These are phyloP conservation scores for Nemania sp. DNA, from an alignment of 2,329 filamentous ascomycete species.

Conservation along the genomic window DNA sequence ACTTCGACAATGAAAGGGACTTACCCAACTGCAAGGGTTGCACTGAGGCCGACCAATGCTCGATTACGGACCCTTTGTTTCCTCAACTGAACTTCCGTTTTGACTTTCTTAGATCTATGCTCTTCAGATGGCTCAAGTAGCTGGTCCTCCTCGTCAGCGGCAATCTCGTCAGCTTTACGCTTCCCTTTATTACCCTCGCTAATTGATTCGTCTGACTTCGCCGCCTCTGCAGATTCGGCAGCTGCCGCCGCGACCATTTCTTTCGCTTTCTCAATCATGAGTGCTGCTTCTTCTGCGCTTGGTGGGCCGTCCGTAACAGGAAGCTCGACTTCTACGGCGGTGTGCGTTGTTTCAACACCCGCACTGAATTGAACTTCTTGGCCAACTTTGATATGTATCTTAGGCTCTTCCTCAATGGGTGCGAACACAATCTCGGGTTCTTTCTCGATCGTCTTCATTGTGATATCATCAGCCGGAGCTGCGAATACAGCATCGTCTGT, in stretches of 20 bases:
- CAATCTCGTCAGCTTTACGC: conserved; percentile 74
- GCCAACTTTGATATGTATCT: conserved; percentile 71
- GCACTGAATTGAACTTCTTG: conserved; percentile 54
- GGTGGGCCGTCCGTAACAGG: conserved; percentile 67
- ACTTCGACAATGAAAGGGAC: conserved; percentile 45
- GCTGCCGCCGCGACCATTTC: conserved; percentile 81
- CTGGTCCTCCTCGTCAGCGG: conserved; percentile 64
- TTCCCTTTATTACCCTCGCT: conserved; percentile 59
- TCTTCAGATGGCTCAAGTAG: conserved; percentile 50
- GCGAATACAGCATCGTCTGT: conserved; percentile 53
- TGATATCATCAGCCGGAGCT: conserved; percentile 42
- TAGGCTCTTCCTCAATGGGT: conserved; percentile 58
- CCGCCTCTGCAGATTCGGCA: conserved; percentile 49
- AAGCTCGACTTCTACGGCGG: conserved; percentile 75
- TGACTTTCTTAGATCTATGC: conserved; percentile 72
- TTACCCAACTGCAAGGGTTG: conserved; percentile 88
- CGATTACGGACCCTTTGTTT: conserved; percentile 86
- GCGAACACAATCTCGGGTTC: conserved; percentile 54
- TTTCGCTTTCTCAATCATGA: conserved; percentile 84
- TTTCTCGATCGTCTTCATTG: conserved; percentile 54
- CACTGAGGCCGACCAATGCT: conserved; percentile 82
- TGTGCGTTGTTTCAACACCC: conserved; percentile 69
- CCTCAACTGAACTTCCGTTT: conserved; percentile 78
- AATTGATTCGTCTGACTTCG: conserved; percentile 39
- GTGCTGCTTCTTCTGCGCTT: conserved; percentile 74